Evolutionary conservation across 1,139 yeast genomes (phyloP), one percentile per base, ranked within the genome.

Genomic region (Candida pseudoviswanathii): DNA sequence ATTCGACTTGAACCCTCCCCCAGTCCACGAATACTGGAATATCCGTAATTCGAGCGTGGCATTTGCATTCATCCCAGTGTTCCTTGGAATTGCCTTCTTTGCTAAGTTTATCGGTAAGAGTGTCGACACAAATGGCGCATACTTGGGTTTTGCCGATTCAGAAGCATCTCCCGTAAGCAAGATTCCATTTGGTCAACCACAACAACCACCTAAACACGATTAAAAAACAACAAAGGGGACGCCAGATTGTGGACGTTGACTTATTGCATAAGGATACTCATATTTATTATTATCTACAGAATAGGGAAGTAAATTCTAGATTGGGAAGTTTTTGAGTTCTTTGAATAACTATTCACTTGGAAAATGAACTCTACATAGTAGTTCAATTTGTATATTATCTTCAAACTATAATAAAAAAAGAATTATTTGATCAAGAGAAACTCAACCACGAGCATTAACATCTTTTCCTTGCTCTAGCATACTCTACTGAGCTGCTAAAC

Each of bases 11-110:
- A 66, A 65, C 54, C 80, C 80, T 39, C 81, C 81, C 39, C 80
- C 75, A 51, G 76, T 74, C 43, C 81, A 76, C 56, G 73, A 71
- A 57, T 76, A 75, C 65, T 76, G 81, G 81, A 73, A 70, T 60
- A 60, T 63, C 26, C 67, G 73, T 54, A 75, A 75, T 58, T 65
- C 71, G 46, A 59, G 67, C 25, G 67, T 73, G 39, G 62, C 73
- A 44, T 54, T 75, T 48, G 77, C 76, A 31, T 70, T 73, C 51
- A 62, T 72, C 42, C 80, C 80, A 11, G 52, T 72, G 22, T 71
- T 67, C 57, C 58, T 72, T 47, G 66, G 64, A 11, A 70, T 68
- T 21, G 74, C 71, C 7, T 73, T 70, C 59, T 53, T 68, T 39
- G 70, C 70, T 53, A 70, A 69, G 60, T 63, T 60, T 55, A 58